Conservation (phyloP, 441 rosid species). For the Erysimum cheiri region DNA sequence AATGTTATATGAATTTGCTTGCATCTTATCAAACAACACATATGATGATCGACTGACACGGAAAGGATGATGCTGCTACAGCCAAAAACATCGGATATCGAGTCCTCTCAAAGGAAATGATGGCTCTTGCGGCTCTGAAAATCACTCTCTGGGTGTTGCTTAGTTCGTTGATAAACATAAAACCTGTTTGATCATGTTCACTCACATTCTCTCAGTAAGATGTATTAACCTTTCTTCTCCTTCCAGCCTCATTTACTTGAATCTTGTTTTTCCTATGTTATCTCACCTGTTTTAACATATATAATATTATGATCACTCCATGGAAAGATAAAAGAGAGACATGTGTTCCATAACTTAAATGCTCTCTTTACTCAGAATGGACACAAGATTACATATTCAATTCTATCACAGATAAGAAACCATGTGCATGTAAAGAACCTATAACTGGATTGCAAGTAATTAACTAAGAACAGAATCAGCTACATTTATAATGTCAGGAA, state of each 20-base stretch:
- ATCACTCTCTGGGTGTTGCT: constrained; percentile 20
- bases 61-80: constrained; percentile 25
- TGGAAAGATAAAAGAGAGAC: constrained; percentile 9
- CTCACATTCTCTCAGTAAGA: constrained; percentile 5
- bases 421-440: constrained; percentile 11
- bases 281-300: not conserved
- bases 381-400: not conserved
- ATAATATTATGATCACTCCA: not conserved
- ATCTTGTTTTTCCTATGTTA: not conserved
- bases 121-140: constrained; percentile 24
- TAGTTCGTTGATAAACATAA: constrained; percentile 36
- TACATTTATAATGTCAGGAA: constrained; percentile 17
- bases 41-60: constrained; percentile 10
- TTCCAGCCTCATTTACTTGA: constrained; percentile 16
- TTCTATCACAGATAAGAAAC: constrained; percentile 16
- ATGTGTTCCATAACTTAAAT: constrained; percentile 17
- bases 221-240: constrained; percentile 35
- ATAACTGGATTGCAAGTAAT: constrained; percentile 15
- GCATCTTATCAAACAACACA: constrained; percentile 27
- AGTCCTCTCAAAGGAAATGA: constrained; percentile 5
- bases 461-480: constrained; percentile 9
- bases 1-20: constrained; percentile 2
- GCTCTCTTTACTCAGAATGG: not conserved
- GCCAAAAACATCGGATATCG: constrained; percentile 5
- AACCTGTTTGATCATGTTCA: constrained; percentile 28